phyloP scores from a whole-genome alignment of 768 basidiomycete species.

The Leccinum disarticulatum region DNA sequence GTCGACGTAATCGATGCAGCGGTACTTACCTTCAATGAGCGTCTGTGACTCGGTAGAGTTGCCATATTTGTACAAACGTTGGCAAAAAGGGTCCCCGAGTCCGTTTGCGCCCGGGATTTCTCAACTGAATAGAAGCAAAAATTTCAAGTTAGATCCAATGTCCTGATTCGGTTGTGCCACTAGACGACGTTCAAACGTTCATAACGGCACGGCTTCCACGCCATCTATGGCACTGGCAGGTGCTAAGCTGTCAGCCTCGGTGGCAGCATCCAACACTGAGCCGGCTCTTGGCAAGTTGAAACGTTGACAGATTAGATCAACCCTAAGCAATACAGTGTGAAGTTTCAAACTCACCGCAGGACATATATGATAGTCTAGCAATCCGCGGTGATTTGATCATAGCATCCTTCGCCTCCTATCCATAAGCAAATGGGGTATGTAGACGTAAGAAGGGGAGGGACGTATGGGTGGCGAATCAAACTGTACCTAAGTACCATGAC shows the following conservation, averaged over 20 bases:
- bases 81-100: neutral
- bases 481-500: neutral
- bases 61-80: conserved; percentile 1
- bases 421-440: neutral
- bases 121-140: neutral
- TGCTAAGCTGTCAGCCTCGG: neutral
- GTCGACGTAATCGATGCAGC: conserved; percentile 12
- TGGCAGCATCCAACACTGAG: neutral
- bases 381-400: neutral
- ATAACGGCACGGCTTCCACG: neutral
- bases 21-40: neutral
- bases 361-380: neutral
- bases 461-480: neutral
- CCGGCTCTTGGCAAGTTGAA: neutral
- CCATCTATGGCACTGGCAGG: neutral
- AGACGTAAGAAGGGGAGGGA: neutral
- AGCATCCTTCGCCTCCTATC: neutral
- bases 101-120: neutral
- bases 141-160: neutral
- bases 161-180: neutral
- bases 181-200: neutral
- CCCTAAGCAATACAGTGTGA: neutral
- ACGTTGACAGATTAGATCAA: neutral
- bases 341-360: neutral
- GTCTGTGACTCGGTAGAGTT: neutral